A percentile compares a stretch with the other conserved stretches of the same genome.
These are phyloP conservation scores for Pilaira anomala DNA, from an alignment of 192 early-diverging fungal species.

Conservation along the genomic window DNA sequence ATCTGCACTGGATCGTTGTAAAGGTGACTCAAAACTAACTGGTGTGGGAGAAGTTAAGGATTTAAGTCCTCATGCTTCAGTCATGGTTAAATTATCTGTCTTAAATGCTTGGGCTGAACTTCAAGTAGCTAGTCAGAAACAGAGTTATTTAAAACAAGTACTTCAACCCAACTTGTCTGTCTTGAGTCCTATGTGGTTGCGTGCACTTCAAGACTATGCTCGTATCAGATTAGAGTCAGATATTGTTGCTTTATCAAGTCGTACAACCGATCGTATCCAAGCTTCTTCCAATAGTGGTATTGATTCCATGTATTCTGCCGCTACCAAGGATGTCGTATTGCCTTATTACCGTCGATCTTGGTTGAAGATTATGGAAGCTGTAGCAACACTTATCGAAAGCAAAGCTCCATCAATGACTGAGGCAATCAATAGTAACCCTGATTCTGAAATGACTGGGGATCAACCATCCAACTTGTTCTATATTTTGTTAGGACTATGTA, in stretches of 20 bases:
- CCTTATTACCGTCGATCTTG: slow-evolving; percentile 59
- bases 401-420: slow-evolving; percentile 44
- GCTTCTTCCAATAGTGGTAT: slow-evolving; percentile 41
- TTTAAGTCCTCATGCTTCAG: slow-evolving; percentile 70
- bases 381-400: slow-evolving; percentile 48
- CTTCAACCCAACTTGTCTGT: slow-evolving; percentile 53
- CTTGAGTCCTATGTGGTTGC: slow-evolving; percentile 61
- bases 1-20: slow-evolving; percentile 66
- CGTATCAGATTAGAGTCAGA: slow-evolving; percentile 64
- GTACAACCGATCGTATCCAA: slow-evolving; percentile 30
- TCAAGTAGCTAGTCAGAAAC: slow-evolving; percentile 60
- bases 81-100: slow-evolving; percentile 74
- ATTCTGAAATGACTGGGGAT: slow-evolving; percentile 14
- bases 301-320: slow-evolving; percentile 60
- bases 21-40: slow-evolving; percentile 49
- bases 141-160: slow-evolving; percentile 58
- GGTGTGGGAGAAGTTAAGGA: slow-evolving; percentile 54
- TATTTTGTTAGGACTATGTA: slow-evolving; percentile 70
- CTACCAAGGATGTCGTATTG: slow-evolving; percentile 64
- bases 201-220: slow-evolving; percentile 60
- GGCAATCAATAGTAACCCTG: slow-evolving; percentile 37
- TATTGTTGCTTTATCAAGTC: slow-evolving; percentile 33
- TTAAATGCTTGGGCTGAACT: slow-evolving; percentile 81
- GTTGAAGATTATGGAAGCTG: slow-evolving; percentile 56
- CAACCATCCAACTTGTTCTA: slow-evolving; percentile 46